Percentiles rank a stretch among this genome's conserved stretches.
These are phyloP conservation scores for Xenosphaeropsis pyriputrescens DNA, from an alignment of 2,329 filamentous ascomycete genomes.

Conservation along the genomic window DNA sequence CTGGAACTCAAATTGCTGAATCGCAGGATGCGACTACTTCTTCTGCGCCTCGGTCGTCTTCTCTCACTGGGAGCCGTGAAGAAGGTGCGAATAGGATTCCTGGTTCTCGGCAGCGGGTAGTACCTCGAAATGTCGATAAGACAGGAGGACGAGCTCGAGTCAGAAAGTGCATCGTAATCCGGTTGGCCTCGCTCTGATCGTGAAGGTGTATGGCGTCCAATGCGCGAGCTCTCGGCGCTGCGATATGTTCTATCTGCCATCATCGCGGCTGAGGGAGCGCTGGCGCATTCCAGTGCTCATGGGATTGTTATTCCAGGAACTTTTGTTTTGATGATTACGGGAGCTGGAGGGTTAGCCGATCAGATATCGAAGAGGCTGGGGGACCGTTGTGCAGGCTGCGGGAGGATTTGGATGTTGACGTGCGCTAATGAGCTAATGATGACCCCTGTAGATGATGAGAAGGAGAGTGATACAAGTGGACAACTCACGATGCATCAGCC, in stretches of 20 bases:
- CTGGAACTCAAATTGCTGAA: conserved; percentile 52
- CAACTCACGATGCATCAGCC: too few species aligned
- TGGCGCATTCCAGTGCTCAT: conserved; percentile 1
- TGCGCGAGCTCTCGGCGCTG: conserved; percentile 9
- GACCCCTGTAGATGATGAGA: background rate
- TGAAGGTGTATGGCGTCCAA: background rate
- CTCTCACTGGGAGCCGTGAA: conserved; percentile 45
- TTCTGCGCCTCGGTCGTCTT: conserved; percentile 27
- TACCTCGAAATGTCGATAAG: conserved; percentile 51
- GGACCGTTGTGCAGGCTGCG: background rate
- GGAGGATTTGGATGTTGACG: background rate
- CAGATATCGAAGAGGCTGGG: background rate
- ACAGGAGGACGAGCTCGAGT: conserved; percentile 39
- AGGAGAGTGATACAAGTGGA: background rate
- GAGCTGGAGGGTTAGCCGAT: background rate
- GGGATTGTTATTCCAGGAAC: conserved; percentile 1
- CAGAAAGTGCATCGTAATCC: conserved; percentile 3
- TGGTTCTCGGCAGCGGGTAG: conserved; percentile 27
- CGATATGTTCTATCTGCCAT: conserved; percentile 14
- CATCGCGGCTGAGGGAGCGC: conserved; percentile 4
- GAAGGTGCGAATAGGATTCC: conserved; percentile 38
- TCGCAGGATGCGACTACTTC: conserved; percentile 35
- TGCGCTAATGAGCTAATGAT: background rate
- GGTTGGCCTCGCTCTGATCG: conserved; percentile 6
- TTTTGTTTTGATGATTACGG: background rate